Percentiles rank a stretch among this genome's conserved stretches.
These are phyloP conservation scores for Lentinula sp. DNA, from an alignment of 768 basidiomycete genomes.

Conservation along the genomic window DNA sequence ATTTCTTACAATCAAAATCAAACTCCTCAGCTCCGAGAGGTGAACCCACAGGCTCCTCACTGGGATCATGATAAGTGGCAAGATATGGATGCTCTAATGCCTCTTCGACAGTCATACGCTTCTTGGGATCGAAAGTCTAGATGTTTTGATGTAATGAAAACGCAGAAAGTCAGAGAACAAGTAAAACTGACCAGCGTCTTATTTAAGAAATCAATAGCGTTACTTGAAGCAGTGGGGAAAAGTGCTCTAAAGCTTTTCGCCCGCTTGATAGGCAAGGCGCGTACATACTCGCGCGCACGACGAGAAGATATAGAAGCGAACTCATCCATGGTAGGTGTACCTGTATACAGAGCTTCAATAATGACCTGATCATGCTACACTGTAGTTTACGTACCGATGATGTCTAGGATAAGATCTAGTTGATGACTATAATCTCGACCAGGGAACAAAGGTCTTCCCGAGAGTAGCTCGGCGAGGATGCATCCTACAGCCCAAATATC, in stretches of 20 bases:
- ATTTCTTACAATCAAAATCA: conserved; percentile 82
- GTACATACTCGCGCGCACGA: conserved; percentile 90
- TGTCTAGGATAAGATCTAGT: conserved; percentile 89
- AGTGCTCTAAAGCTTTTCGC: conserved; percentile 73
- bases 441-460: conserved; percentile 93
- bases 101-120: conserved; percentile 90
- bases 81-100: conserved; percentile 94
- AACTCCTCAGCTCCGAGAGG: conserved; percentile 97
- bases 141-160: background rate
- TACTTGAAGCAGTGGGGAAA: conserved; percentile 86
- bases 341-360: background rate
- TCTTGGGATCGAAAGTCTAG: conserved; percentile 96
- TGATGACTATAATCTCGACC: conserved; percentile 99
- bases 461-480: conserved; percentile 93
- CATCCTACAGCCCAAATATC: conserved; percentile 88
- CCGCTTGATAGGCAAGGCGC: conserved; percentile 91
- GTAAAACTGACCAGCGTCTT: conserved; percentile 60
- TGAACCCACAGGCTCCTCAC: conserved; percentile 92
- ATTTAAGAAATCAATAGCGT: conserved; percentile 68
- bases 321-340: conserved; percentile 91
- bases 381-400: conserved; percentile 53
- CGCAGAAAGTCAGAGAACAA: conserved; percentile 25
- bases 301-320: conserved; percentile 97
- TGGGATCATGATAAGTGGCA: conserved; percentile 93
- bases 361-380: background rate